phyloP scores from a whole-genome alignment of 2,329 filamentous ascomycete genomes.

The Cercospora citrullina region DNA sequence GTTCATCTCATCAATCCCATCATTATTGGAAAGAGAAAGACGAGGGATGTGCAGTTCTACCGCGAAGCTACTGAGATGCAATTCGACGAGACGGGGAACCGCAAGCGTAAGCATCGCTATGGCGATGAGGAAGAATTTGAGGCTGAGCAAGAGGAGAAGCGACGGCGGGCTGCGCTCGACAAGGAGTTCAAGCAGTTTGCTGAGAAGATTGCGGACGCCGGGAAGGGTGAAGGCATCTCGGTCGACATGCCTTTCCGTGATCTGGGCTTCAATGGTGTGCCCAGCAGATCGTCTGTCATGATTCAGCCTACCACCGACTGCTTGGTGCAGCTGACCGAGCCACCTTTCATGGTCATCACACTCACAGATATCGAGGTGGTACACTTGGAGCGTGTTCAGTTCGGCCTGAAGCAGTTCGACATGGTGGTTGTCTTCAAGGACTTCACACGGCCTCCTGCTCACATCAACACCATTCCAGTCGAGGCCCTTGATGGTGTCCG shows the following conservation, averaged over 20 bases:
- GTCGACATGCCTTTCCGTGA: conserved; percentile 97
- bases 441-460: conserved; percentile 82
- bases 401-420: conserved; percentile 98
- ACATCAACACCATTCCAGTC: conserved; percentile 97
- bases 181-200: conserved; percentile 94
- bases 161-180: conserved; percentile 87
- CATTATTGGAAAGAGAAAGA: conserved; percentile 98
- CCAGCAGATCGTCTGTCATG: conserved; percentile 90
- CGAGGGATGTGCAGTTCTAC: conserved; percentile 97
- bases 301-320: conserved; percentile 97
- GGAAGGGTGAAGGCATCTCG: conserved; percentile 83
- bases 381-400: conserved; percentile 91
- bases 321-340: conserved; percentile 93
- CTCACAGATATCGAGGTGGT: conserved; percentile 95
- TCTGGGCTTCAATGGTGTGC: conserved; percentile 94
- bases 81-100: conserved; percentile 97
- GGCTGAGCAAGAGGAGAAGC: conserved; percentile 93
- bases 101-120: conserved; percentile 95
- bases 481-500: conserved; percentile 94
- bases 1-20: conserved; percentile 98
- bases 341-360: conserved; percentile 93
- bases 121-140: conserved; percentile 99
- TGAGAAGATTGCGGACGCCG: conserved; percentile 95
- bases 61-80: conserved; percentile 97
- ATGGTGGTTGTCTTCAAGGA: conserved; percentile 98